Evolutionary conservation across 2,329 filamentous ascomycete species (phyloP).

Genomic region (Lasiodiplodia sp.): DNA sequence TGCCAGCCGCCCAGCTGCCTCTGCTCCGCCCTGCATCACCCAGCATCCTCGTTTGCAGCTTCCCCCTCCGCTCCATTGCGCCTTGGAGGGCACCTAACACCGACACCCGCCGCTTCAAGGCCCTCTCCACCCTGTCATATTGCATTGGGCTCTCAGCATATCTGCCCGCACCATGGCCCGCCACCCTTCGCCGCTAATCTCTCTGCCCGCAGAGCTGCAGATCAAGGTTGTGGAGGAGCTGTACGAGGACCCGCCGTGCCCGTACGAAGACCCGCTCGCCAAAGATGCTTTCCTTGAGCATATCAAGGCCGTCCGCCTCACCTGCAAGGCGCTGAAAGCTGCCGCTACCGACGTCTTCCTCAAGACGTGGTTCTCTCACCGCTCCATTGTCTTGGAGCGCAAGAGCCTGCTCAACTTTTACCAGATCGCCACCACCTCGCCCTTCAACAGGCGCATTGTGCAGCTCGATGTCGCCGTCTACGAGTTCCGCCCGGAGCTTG

Average conservation of each 20-base stretch:
- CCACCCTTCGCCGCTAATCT: conserved; percentile 17
- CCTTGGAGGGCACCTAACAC: background rate
- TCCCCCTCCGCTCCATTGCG: background rate
- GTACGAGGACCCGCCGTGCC: conserved; percentile 29
- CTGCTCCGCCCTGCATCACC: conserved; percentile 1
- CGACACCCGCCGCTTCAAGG: background rate
- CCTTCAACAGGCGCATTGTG: conserved; percentile 10
- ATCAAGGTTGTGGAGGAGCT: conserved; percentile 32
- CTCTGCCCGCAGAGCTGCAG: conserved; percentile 32
- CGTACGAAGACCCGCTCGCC: conserved; percentile 22
- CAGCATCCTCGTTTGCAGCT: background rate
- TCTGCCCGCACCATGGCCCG: background rate
- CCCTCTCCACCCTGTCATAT: background rate
- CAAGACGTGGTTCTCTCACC: conserved; percentile 31
- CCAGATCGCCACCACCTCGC: conserved; percentile 21
- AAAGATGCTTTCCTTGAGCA: conserved; percentile 31
- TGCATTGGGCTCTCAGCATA: background rate
- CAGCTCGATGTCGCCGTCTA: conserved; percentile 20
- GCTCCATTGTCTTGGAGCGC: conserved; percentile 29
- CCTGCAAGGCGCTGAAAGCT: conserved; percentile 31
- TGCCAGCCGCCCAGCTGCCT: background rate
- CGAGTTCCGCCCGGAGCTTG: conserved; percentile 6
- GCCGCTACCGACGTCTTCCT: conserved; percentile 31
- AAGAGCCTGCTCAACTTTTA: conserved; percentile 31
- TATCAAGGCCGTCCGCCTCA: conserved; percentile 31